Evolutionary conservation across 2,329 filamentous ascomycete species (phyloP).

Genomic region (Calonectria montana): DNA sequence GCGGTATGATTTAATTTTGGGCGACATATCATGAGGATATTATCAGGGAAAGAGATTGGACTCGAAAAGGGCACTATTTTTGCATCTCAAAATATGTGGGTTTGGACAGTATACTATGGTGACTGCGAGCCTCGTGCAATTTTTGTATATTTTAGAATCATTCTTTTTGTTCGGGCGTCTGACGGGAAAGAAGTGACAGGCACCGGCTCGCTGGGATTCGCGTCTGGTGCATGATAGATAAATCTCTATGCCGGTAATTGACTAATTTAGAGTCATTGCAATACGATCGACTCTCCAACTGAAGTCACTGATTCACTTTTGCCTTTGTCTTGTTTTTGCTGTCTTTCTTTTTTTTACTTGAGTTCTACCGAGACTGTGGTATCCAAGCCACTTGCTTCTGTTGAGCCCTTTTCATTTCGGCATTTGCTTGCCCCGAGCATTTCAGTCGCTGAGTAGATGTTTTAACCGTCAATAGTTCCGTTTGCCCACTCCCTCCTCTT

Average conservation of each 20-base stretch:
- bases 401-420: not conserved
- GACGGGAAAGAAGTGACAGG: constrained; percentile 41
- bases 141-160: constrained; percentile 45
- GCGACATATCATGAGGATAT: constrained; percentile 29
- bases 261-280: constrained; percentile 41
- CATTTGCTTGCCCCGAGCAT: constrained; percentile 17
- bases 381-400: constrained; percentile 1
- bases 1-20: constrained; percentile 56
- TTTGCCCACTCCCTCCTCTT: constrained; percentile 88
- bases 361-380: constrained; percentile 3
- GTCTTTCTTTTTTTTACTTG: constrained; percentile 7
- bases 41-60: constrained; percentile 43
- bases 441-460: not conserved
- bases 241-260: constrained; percentile 45
- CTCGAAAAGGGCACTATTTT: constrained; percentile 41
- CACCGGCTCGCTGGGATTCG: constrained; percentile 37
- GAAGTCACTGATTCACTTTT: constrained; percentile 6
- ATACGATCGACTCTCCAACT: constrained; percentile 15
- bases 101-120: constrained; percentile 32
- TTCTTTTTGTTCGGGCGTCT: constrained; percentile 42
- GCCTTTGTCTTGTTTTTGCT: constrained; percentile 6
- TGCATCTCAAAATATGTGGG: constrained; percentile 42
- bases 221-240: constrained; percentile 47
- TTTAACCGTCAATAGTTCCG: constrained; percentile 67
- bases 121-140: constrained; percentile 32